A percentile compares a stretch with the other conserved stretches of the same genome.
Evolutionary conservation across 2,329 filamentous ascomycete species (phyloP).

Genomic region (Penicillium sumatraense): DNA sequence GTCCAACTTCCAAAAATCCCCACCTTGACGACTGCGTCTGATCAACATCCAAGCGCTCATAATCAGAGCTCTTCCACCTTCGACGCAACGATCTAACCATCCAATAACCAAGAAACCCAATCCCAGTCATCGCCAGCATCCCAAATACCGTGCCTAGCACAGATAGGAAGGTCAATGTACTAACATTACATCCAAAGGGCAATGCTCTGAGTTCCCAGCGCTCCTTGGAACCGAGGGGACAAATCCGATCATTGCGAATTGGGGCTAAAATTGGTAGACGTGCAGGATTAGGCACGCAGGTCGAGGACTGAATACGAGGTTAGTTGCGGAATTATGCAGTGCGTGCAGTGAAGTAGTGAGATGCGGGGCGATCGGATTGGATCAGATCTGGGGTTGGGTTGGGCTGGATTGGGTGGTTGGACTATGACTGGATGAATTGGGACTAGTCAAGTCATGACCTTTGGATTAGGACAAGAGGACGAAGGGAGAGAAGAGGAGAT

Average conservation of each 20-base stretch:
- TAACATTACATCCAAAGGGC: conserved; percentile 47
- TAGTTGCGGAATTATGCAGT: conserved; percentile 4
- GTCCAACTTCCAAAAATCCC: not conserved
- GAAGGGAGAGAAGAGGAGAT: not conserved
- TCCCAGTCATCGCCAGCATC: conserved; percentile 30
- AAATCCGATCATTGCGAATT: conserved; percentile 39
- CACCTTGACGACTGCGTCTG: not conserved
- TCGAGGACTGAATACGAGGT: conserved; percentile 36
- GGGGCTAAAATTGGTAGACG: conserved; percentile 45
- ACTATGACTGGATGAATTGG: no score
- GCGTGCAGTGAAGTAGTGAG: no score
- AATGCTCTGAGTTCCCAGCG: conserved; percentile 47
- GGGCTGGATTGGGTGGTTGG: no score
- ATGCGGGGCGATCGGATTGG: no score
- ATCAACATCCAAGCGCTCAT: conserved; percentile 7
- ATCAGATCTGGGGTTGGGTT: no score
- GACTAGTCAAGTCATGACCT: no score
- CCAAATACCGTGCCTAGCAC: conserved; percentile 36
- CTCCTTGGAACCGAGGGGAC: conserved; percentile 45
- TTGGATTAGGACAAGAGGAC: not conserved
- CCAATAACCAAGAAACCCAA: conserved; percentile 23
- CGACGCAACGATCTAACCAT: conserved; percentile 14
- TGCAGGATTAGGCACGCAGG: conserved; percentile 44
- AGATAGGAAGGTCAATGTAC: conserved; percentile 45
- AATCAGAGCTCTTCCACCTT: conserved; percentile 17